Evolutionary conservation across 345 rosid genomes (phyloP), one percentile per base, ranked within the genome.

Genomic region (Corchorus olitorius): DNA sequence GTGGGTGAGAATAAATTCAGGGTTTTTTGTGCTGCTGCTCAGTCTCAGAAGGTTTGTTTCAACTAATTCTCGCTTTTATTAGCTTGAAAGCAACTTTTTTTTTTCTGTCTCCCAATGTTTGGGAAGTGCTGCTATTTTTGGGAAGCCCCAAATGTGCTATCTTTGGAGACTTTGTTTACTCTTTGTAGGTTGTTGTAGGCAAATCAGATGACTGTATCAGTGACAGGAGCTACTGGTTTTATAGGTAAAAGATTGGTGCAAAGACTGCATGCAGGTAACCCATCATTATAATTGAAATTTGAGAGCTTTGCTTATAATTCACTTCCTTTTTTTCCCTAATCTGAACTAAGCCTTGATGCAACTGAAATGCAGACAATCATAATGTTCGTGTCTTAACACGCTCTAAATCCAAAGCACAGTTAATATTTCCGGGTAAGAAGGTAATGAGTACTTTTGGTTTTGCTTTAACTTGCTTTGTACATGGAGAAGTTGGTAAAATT

Each of bases 341-440:
- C n/a, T 2, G 16, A 70, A 52, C 22, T 52, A 34, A 35, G 2
- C 49, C 77, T 60, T 19, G 43, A 67, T 35, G 45, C 4, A 13
- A 65, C 76, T 72, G 41, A 46, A 67, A 8, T 74, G 86, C 95
- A 93, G 99, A 90, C 68, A 88, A 85, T 67, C 96, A 91, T 78
- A 75, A 75, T 34, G 78, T 91, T 72, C 89, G 86, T 61, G 92
- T 95, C 82, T 87, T 95, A 83, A 93, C 98, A 46, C 99, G 98
- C 75, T 90, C 98, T 39, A 89, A 81, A 83, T 88, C 98, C 52
- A 90, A 88, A 86, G 98, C 98, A 54, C 84, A 88, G 87, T 77
- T 82, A 84, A 85, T 89, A 83, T 95, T 95, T 93, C 97, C 99
- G 58, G 98, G 97, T 95, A 94, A 93, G 98, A 89, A 94, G 98